These are phyloP conservation scores for Beauveria asiatica DNA, from an alignment of 2,329 filamentous ascomycete genomes.

Conservation along the genomic window DNA sequence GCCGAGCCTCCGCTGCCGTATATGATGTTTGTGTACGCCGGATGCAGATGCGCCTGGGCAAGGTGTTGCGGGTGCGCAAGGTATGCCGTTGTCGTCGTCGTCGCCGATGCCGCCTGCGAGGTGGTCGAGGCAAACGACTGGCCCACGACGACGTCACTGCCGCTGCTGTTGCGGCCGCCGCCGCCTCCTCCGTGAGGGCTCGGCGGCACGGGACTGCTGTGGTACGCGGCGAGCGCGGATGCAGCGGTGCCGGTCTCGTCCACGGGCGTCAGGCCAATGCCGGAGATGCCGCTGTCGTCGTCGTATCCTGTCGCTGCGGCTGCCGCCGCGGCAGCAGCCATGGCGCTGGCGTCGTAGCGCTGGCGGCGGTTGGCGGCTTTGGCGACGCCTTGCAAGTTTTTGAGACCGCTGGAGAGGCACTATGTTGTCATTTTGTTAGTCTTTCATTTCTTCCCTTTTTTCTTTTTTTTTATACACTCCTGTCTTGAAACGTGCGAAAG, in stretches of 20 bases:
- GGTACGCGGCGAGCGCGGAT: neutral
- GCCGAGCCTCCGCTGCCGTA: neutral
- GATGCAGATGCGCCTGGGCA: conserved; percentile 1
- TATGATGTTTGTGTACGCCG: neutral
- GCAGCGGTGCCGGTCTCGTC: conserved; percentile 43
- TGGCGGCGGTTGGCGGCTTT: conserved; percentile 59
- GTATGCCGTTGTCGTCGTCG: neutral
- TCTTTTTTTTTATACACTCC: neutral
- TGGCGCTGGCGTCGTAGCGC: conserved; percentile 38
- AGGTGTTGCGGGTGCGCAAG: conserved; percentile 1
- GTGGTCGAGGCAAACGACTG: neutral
- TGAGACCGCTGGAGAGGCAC: conserved; percentile 79
- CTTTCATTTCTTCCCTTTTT: neutral
- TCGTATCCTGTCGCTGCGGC: conserved; percentile 39
- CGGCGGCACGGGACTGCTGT: neutral
- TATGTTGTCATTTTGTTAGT: conserved; percentile 24
- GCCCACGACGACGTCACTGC: neutral
- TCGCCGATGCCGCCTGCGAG: neutral
- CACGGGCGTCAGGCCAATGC: conserved; percentile 48
- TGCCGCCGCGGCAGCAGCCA: conserved; percentile 6
- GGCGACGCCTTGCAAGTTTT: conserved; percentile 65
- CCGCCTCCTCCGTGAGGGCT: neutral
- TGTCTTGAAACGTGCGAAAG: no score
- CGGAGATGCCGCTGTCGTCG: conserved; percentile 65
- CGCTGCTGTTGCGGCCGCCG: neutral